Percentiles rank a stretch among this genome's conserved stretches.
phyloP scores from a whole-genome alignment of 208 protist species.

The Acanthamoeba healyi region DNA sequence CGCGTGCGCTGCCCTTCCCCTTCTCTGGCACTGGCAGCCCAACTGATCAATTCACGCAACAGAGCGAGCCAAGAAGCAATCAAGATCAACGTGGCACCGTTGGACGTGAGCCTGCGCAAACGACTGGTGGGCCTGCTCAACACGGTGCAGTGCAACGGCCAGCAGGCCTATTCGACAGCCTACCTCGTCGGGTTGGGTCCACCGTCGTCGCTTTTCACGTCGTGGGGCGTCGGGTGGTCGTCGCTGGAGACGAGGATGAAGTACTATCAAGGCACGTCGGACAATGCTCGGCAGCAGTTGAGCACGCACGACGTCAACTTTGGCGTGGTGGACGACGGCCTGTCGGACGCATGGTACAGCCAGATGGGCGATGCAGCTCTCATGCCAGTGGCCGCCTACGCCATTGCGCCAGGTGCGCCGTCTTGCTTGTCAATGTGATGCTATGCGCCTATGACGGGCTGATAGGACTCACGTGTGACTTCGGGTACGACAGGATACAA shows the following conservation, averaged over 20 bases:
- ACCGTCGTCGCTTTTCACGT: background rate
- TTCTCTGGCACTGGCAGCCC: background rate
- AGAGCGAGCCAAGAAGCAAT: background rate
- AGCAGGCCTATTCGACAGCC: background rate
- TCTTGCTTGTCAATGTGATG: background rate
- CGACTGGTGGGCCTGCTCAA: background rate
- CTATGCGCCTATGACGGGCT: too few species aligned
- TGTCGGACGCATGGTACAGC: too few species aligned
- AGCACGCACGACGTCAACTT: background rate
- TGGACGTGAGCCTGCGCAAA: background rate
- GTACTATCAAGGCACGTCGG: background rate
- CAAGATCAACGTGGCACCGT: background rate
- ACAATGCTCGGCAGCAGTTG: background rate
- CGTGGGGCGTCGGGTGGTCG: constrained; percentile 1
- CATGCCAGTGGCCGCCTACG: background rate
- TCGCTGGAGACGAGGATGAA: background rate
- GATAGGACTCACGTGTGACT: background rate
- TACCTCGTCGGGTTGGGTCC: background rate
- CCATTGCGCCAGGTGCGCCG: background rate
- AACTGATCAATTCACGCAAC: background rate
- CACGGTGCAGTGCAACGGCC: background rate
- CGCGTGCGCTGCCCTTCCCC: background rate
- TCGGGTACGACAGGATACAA: background rate
- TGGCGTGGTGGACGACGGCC: background rate
- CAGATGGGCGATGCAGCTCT: background rate